Base-by-base conservation (phyloP, 345 rosid species). In the Populus tremula region DNA sequence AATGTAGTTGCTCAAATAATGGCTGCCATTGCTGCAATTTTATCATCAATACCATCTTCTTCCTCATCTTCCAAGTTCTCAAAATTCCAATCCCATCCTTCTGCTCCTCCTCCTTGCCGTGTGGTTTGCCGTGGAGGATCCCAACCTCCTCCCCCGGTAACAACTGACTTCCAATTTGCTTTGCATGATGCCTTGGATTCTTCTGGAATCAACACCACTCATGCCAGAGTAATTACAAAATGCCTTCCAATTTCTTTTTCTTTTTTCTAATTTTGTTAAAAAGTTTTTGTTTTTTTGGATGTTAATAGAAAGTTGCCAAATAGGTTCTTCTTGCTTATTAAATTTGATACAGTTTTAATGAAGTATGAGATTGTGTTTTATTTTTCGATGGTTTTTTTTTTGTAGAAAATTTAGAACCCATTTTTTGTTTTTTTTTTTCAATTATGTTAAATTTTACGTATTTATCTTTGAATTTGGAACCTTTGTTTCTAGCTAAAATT, bases 141-240 rank as follows among this genome's bases (percentile, higher is more conserved):
- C 16, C 16, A 25, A 69, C 29, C 70, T 20, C 45, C 70, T 14
- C 41, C 41, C 43, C 9, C 18, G 14, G n/a, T 8, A 31, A 31
- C 33, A 5, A 25, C 73, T 25, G 13, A 78, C 43, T 80, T 77
- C 80, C 76, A 83, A 68, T 82, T 85, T 6, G 73, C 47, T 56
- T 47, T 87, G 59, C 88, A 83, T 70, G 85, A 82, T 35, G 88
- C 84, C n/a, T 56, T 87, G 76, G 87, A 87, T 66, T 76, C 82
- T 61, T 59, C 66, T 29, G 87, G 87, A 67, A 67, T 78, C 67
- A 83, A 85, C 76, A 78, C 88, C n/a, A 20, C 82, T 21, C 84
- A 78, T 62, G 87, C 90, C 36, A 84, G 87, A 63, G 90, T 85
- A 75, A 38, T 53, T 20, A 6, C 8, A 6, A 41, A 18, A 53